Conservation (phyloP, 1,139 yeast genomes). For the Zygoascus sp. region DNA sequence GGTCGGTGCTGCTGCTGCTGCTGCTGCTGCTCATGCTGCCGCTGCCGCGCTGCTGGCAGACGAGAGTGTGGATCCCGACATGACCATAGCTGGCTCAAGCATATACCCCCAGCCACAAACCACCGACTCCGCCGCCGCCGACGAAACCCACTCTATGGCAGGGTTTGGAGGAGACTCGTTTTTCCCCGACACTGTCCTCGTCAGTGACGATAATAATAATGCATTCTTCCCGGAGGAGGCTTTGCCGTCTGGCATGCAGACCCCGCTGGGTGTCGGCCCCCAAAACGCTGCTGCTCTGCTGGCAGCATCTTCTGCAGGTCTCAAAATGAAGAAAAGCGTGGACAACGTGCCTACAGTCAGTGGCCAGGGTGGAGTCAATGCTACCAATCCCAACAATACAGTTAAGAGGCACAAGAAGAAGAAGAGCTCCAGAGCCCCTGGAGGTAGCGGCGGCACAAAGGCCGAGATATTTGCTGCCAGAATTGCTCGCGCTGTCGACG, state of each 20-base stretch:
- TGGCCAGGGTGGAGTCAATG: not conserved
- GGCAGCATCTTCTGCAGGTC: conserved; percentile 15
- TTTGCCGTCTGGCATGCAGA: not conserved
- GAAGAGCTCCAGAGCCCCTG: conserved; percentile 22
- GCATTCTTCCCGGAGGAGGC: not conserved
- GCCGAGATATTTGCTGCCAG: conserved; percentile 94
- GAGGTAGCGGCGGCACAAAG: conserved; percentile 44
- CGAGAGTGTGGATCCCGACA: not conserved
- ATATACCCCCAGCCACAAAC: not conserved
- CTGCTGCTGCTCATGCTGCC: not conserved
- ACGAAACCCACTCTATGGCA: not conserved
- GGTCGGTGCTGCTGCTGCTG: not conserved
- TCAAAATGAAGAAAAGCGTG: conserved; percentile 32
- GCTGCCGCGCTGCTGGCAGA: not conserved
- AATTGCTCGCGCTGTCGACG: conserved; percentile 90
- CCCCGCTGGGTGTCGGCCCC: not conserved
- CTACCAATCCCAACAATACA: conserved; percentile 15
- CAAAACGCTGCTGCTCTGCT: not conserved
- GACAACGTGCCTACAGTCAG: conserved; percentile 27
- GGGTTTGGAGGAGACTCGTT: not conserved
- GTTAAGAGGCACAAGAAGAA: conserved; percentile 25
- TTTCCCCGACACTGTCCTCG: conserved; percentile 1
- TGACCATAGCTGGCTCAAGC: not conserved
- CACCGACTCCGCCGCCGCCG: too few species aligned
- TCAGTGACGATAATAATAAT: conserved; percentile 4